Evolutionary conservation across 2,329 filamentous ascomycete genomes (phyloP).

Genomic region (Sphaceloma murrayae): DNA sequence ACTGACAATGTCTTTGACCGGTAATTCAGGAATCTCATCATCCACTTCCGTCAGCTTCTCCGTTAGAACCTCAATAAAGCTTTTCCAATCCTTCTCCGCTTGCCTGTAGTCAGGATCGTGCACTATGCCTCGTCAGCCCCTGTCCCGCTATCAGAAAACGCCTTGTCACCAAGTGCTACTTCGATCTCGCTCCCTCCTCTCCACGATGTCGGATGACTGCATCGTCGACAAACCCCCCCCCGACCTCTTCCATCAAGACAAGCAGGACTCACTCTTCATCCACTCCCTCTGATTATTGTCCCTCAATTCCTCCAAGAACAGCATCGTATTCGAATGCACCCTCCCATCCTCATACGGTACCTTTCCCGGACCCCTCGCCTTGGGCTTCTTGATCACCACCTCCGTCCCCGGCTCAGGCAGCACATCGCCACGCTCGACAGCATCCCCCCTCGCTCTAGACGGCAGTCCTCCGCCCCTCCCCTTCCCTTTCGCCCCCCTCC

Average conservation of each 20-base stretch:
- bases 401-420: slow-evolving; percentile 48
- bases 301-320: slow-evolving; percentile 50
- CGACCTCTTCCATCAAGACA: background rate
- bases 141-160: background rate
- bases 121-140: slow-evolving; percentile 40
- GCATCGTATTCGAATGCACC: slow-evolving; percentile 54
- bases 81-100: slow-evolving; percentile 70
- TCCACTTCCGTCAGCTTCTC: slow-evolving; percentile 62
- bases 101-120: slow-evolving; percentile 71
- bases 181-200: background rate
- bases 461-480: background rate
- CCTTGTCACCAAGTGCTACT: background rate
- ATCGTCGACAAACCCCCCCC: background rate
- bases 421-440: slow-evolving; percentile 49
- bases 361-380: slow-evolving; percentile 51
- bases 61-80: slow-evolving; percentile 64
- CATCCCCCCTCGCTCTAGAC: slow-evolving; percentile 32
- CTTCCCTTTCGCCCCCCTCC: background rate
- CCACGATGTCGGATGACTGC: background rate
- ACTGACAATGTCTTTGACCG: slow-evolving; percentile 66
- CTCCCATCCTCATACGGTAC: slow-evolving; percentile 48
- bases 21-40: slow-evolving; percentile 75
- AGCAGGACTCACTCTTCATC: slow-evolving; percentile 47
- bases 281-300: slow-evolving; percentile 54
- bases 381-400: slow-evolving; percentile 53